Evolutionary conservation across 129 eudicot species (phyloP).

Genomic region (Kitagawia praeruptora): DNA sequence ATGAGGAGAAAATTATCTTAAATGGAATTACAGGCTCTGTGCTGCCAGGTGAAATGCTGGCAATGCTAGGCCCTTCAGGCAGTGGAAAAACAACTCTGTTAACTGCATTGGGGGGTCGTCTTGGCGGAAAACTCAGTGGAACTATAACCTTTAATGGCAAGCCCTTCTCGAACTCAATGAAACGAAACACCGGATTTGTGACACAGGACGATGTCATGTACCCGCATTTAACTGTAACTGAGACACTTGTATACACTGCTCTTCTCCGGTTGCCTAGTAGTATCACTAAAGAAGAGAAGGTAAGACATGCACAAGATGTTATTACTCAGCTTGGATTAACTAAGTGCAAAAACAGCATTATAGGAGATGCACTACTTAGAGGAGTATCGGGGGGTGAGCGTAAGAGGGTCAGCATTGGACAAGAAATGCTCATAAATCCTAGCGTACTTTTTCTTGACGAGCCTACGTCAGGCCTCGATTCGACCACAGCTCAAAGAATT

Average conservation of each 20-base stretch:
- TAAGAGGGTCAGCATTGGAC: constrained; percentile 90
- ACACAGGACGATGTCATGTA: constrained; percentile 76
- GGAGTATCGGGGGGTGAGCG: constrained; percentile 86
- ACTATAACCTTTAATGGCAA: constrained; percentile 45
- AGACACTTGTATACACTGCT: constrained; percentile 75
- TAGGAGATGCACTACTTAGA: constrained; percentile 48
- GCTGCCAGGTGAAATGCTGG: constrained; percentile 67
- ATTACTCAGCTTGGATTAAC: constrained; percentile 54
- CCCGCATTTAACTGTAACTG: constrained; percentile 70
- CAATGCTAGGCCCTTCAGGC: constrained; percentile 87
- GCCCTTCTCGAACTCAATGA: constrained; percentile 47
- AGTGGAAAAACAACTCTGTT: constrained; percentile 78
- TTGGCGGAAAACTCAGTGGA: constrained; percentile 51
- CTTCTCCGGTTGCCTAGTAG: constrained; percentile 51
- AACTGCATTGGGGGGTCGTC: constrained; percentile 58
- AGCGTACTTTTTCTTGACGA: constrained; percentile 77
- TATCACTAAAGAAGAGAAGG: constrained; percentile 32
- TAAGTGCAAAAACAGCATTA: constrained; percentile 50
- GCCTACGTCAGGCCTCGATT: constrained; percentile 89
- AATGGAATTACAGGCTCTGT: constrained; percentile 58
- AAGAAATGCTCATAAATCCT: constrained; percentile 83
- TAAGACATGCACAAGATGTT: constrained; percentile 39
- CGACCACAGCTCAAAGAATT: constrained; percentile 78
- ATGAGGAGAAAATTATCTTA: constrained; percentile 33
- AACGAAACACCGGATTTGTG: constrained; percentile 70